Percentiles rank a stretch among this genome's conserved stretches.
Evolutionary conservation across 169 alveolate species (phyloP).

Genomic region (Plasmodium adleri): DNA sequence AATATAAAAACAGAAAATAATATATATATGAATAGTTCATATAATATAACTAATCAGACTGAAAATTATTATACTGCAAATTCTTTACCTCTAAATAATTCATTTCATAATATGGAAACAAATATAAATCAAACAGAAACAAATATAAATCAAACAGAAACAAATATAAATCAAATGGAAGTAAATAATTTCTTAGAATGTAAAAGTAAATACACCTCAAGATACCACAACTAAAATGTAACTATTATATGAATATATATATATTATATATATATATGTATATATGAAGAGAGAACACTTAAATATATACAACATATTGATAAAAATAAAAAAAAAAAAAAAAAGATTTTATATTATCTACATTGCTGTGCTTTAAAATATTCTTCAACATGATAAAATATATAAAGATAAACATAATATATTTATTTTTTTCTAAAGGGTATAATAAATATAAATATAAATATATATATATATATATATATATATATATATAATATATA

Average conservation of each 20-base stretch:
- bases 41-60: conserved; percentile 12
- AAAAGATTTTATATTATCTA: too few species aligned
- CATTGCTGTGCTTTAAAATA: too few species aligned
- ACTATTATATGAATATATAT: not conserved
- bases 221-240: not conserved
- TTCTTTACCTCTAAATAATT: conserved; percentile 22
- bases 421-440: too few species aligned
- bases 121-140: not conserved
- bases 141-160: too few species aligned
- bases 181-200: not conserved
- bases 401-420: too few species aligned
- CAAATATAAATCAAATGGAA: not conserved
- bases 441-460: too few species aligned
- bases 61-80: conserved; percentile 39
- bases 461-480: too few species aligned
- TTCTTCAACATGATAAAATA: too few species aligned
- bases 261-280: not conserved
- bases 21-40: not conserved
- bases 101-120: not conserved
- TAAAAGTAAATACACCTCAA: not conserved
- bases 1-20: not conserved
- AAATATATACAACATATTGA: too few species aligned
- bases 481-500: too few species aligned
- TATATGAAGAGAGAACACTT: not conserved
- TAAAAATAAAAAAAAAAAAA: too few species aligned